Conservation (phyloP, 805 yeast genomes). For the Kodamaea lidongshanica region DNA sequence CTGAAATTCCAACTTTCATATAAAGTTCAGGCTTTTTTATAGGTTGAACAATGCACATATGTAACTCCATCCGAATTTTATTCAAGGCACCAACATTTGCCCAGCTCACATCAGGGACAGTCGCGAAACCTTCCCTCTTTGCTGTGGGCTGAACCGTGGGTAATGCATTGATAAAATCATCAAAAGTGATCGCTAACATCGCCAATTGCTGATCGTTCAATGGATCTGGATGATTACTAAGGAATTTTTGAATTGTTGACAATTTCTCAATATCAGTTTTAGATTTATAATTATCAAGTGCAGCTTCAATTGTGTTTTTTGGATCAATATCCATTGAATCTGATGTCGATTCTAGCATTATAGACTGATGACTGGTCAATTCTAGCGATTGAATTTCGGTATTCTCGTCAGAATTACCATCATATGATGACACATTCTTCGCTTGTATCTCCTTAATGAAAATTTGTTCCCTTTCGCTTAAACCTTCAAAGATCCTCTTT, state of each 20-base stretch:
- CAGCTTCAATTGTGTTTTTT: constrained; percentile 5
- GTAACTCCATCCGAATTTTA: constrained; percentile 77
- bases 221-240: constrained; percentile 71
- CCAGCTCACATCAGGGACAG: constrained; percentile 98
- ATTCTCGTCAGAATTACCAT: no score
- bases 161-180: constrained; percentile 77
- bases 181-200: constrained; percentile 67
- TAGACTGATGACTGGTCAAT: constrained; percentile 1
- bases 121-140: constrained; percentile 96
- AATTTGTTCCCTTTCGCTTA: constrained; percentile 39
- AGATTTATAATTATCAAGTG: constrained; percentile 19
- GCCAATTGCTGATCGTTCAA: constrained; percentile 68
- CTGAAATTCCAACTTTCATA: constrained; percentile 85
- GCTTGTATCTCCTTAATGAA: constrained; percentile 7
- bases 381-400: no score
- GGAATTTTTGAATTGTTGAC: constrained; percentile 68
- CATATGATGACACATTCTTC: no score
- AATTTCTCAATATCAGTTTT: constrained; percentile 32
- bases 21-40: constrained; percentile 87
- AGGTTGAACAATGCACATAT: constrained; percentile 97
- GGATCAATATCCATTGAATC: constrained; percentile 33
- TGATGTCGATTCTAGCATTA: background rate
- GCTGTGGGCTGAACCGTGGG: constrained; percentile 97
- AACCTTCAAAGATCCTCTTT: constrained; percentile 73
- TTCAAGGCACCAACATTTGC: constrained; percentile 85